Percentiles rank a stretch among this genome's conserved stretches.
Evolutionary conservation across 352 stramenopile genomes (phyloP).

Genomic region (Globisporangium parvum): DNA sequence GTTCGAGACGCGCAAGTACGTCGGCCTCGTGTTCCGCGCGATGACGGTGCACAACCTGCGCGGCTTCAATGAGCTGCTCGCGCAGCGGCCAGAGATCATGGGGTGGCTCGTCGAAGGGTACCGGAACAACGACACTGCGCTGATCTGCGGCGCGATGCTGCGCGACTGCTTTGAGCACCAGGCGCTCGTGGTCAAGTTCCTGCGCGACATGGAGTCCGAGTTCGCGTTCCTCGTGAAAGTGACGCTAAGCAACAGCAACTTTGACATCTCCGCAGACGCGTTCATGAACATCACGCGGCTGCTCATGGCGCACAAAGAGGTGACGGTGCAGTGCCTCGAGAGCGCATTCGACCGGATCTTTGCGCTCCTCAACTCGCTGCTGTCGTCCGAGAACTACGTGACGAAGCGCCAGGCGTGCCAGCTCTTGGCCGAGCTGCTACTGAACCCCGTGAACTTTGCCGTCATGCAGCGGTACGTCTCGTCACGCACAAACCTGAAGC

Average conservation of each 20-base stretch:
- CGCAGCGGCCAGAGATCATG: constrained; percentile 60
- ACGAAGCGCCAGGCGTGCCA: constrained; percentile 70
- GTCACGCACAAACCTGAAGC: constrained; percentile 62
- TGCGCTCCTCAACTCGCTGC: constrained; percentile 48
- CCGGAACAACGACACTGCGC: constrained; percentile 57
- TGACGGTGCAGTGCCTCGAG: constrained; percentile 42
- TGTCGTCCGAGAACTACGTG: constrained; percentile 64
- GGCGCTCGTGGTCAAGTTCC: constrained; percentile 49
- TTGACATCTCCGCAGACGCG: constrained; percentile 80
- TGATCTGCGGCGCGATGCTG: constrained; percentile 78
- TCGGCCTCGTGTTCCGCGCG: constrained; percentile 68
- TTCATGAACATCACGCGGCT: constrained; percentile 75
- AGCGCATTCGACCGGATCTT: constrained; percentile 66
- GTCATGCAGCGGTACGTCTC: constrained; percentile 78
- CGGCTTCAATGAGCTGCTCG: constrained; percentile 55
- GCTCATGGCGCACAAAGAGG: constrained; percentile 58
- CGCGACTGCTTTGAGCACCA: constrained; percentile 74
- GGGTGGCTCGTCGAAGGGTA: constrained; percentile 71
- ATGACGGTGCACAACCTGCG: constrained; percentile 70
- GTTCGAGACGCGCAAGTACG: constrained; percentile 82
- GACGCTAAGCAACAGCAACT: constrained; percentile 73
- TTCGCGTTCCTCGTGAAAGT: constrained; percentile 67
- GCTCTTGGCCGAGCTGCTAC: constrained; percentile 62
- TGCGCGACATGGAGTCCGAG: constrained; percentile 50
- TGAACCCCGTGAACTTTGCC: constrained; percentile 68